Evolutionary conservation across 108 stramenopile species (phyloP).

Genomic region (Skeletonema marinoi): DNA sequence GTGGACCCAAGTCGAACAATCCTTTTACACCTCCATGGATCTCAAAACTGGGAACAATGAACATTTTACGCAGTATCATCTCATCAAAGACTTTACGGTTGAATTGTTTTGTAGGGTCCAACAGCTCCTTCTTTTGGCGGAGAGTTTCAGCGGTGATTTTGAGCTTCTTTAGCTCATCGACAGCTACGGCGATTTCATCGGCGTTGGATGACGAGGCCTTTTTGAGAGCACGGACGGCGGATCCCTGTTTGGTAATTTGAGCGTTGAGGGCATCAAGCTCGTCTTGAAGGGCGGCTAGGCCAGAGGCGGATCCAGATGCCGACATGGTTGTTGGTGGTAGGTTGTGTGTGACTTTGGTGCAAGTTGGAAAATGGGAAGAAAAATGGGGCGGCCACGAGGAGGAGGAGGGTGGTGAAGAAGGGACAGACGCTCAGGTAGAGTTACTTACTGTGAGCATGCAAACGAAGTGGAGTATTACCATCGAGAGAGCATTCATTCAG

Average conservation of each 20-base stretch:
- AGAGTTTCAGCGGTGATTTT: slow-evolving; percentile 69
- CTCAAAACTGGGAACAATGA: slow-evolving; percentile 98
- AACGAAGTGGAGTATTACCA: no score
- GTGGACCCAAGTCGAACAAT: slow-evolving; percentile 98
- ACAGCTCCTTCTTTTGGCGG: slow-evolving; percentile 56
- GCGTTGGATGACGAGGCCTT: slow-evolving; percentile 80
- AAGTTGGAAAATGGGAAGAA: no score
- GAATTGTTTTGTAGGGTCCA: slow-evolving; percentile 57
- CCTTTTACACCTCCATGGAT: slow-evolving; percentile 99
- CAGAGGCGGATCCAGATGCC: background rate
- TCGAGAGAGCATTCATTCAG: background rate
- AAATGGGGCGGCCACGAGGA: background rate
- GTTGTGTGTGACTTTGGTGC: background rate
- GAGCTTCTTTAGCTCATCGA: slow-evolving; percentile 73
- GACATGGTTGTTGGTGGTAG: slow-evolving; percentile 1
- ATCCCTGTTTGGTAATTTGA: slow-evolving; percentile 85
- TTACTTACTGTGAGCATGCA: no score
- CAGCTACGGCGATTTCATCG: slow-evolving; percentile 80
- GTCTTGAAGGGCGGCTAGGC: slow-evolving; percentile 58
- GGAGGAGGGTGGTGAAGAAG: background rate
- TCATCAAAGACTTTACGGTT: slow-evolving; percentile 95
- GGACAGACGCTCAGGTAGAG: no score
- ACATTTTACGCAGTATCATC: slow-evolving; percentile 96
- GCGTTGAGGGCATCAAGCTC: slow-evolving; percentile 86
- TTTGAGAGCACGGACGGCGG: slow-evolving; percentile 81